A percentile compares a stretch with the other conserved stretches of the same genome.
phyloP scores from a whole-genome alignment of 2,329 filamentous ascomycete genomes.

The Clarireedia hainanense region DNA sequence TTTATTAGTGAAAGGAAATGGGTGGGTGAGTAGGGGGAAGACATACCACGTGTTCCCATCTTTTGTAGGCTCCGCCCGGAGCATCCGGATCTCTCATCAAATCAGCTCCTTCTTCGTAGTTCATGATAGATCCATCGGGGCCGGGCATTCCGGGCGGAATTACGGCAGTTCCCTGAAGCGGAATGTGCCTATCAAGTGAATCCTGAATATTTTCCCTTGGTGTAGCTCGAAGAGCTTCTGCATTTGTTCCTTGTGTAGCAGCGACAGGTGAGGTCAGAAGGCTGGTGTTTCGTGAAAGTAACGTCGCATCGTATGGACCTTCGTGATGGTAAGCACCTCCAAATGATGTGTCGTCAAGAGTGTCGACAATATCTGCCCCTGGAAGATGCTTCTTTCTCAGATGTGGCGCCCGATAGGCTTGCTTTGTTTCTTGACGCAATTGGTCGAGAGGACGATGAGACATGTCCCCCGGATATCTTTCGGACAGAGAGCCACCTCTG shows the following conservation, averaged over 20 bases:
- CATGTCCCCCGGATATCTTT: conserved; percentile 57
- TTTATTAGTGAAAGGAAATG: background rate
- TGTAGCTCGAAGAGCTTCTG: conserved; percentile 72
- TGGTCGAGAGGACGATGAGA: conserved; percentile 60
- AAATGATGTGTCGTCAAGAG: conserved; percentile 57
- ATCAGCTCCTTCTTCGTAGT: conserved; percentile 81
- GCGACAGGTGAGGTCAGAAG: conserved; percentile 61
- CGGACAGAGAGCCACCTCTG: conserved; percentile 44
- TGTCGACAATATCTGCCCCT: conserved; percentile 71
- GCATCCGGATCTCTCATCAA: conserved; percentile 68
- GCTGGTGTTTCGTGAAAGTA: conserved; percentile 64
- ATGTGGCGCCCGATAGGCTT: conserved; percentile 59
- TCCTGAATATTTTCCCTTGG: conserved; percentile 71
- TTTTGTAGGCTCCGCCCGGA: conserved; percentile 66
- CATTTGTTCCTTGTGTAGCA: conserved; percentile 65
- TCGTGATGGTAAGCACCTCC: conserved; percentile 74
- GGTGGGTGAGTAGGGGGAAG: background rate
- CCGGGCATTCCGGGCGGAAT: conserved; percentile 70
- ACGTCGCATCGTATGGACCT: conserved; percentile 80
- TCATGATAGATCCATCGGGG: conserved; percentile 58
- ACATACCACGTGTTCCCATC: conserved; percentile 66
- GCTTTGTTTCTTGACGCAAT: conserved; percentile 53
- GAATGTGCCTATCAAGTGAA: conserved; percentile 63
- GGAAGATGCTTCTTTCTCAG: conserved; percentile 58
- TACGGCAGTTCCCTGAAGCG: conserved; percentile 69